Conservation (phyloP, 106 monocot species). For the Amphibolis antarctica region DNA sequence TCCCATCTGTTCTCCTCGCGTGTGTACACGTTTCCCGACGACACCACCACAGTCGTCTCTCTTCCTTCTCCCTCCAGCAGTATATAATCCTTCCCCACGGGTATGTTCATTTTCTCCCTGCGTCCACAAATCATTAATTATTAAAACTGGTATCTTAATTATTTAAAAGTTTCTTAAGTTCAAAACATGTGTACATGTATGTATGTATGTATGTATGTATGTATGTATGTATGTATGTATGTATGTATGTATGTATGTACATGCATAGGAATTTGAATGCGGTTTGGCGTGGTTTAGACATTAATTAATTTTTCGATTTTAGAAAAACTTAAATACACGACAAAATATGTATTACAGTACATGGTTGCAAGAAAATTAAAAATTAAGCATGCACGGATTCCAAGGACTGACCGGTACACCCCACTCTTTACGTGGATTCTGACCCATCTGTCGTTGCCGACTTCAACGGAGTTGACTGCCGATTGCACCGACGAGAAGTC, state of each 20-base stretch:
- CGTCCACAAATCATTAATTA: background rate
- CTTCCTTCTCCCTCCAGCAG: slow-evolving; percentile 4
- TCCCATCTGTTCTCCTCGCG: background rate
- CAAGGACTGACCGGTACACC: background rate
- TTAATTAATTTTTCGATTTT: too few relatives aligned
- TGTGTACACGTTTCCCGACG: background rate
- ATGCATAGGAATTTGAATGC: too few relatives aligned
- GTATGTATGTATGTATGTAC: too few relatives aligned
- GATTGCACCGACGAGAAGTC: slow-evolving; percentile 2
- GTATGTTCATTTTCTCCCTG: background rate
- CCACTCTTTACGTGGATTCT: slow-evolving; percentile 1
- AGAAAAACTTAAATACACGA: background rate
- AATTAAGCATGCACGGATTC: background rate
- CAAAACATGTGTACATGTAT: too few relatives aligned
- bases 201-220: too few relatives aligned
- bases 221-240: too few relatives aligned
- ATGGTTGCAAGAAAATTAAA: background rate
- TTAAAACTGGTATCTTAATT: background rate
- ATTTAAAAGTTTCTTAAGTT: background rate
- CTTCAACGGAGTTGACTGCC: slow-evolving; percentile 5
- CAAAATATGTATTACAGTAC: background rate
- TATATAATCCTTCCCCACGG: background rate
- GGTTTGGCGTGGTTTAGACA: too few relatives aligned
- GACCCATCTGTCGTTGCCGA: slow-evolving; percentile 4
- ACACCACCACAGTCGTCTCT: background rate